Evolutionary conservation across 23 red algal species (phyloP), one percentile per base, ranked within the genome.

Genomic region (Gracilaria caudata): DNA sequence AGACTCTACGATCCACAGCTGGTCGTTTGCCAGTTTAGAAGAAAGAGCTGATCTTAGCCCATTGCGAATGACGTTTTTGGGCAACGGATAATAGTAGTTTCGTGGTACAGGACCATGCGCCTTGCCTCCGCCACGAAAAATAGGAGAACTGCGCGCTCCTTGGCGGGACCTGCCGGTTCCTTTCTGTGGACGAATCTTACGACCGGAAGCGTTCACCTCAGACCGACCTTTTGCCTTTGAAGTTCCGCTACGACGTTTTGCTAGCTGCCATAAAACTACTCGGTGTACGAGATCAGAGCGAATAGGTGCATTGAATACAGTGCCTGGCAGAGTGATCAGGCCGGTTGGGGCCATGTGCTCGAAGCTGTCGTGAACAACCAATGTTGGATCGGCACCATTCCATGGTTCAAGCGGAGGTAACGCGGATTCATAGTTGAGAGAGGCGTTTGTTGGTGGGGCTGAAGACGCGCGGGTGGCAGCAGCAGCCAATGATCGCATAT

Each of bases 101-200:
- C 90, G 51, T 1, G 92, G 88, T 9, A 80, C 82, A 36, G 92
- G 92, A 4, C 93, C 93, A 39, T 95, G 93, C 11, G 81, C 89
- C 11, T 64, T 47, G 4, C 97, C 97, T 34, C 97, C 97, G 44
- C 94, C 93, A 3, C 87, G 88, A 73, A 95, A 99, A 21, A 93
- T 80, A 16, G 93, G 92, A 0, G 93, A 86, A 17, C 82, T 87
- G 24, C 79, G 68, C 47, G 92, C 88, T 47, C 97, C 97, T 63
- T 86, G 85, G 4, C 97, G 90, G 9, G 93, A 86, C 4, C 94
- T 80, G 0, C 97, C 97, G 2, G 89, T 79, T 14, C 97, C 97
- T 78, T 99, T 99, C 68, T 99, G 97, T 3, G 97, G 92, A 8
- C 97, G 78, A 32, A 88, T 89, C 73, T 99, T 99, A 17, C 88